Evolutionary conservation across 257 asterid genomes (phyloP).

Genomic region (Fraxinus pennsylvanica): DNA sequence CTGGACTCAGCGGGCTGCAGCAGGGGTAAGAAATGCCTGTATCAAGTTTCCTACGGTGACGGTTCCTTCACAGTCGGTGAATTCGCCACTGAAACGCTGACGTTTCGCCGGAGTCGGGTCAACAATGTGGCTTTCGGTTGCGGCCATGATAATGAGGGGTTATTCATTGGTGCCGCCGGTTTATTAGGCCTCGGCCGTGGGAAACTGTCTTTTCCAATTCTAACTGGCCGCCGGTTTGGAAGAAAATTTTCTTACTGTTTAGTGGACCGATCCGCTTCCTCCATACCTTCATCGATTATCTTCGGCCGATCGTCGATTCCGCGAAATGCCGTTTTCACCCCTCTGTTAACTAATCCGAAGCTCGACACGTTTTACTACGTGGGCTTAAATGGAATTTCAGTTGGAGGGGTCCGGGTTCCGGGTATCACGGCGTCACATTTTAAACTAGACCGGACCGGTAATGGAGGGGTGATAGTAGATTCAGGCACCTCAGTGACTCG

Average conservation of each 20-base stretch:
- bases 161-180: constrained; percentile 87
- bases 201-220: constrained; percentile 67
- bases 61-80: constrained; percentile 83
- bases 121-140: constrained; percentile 70
- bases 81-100: constrained; percentile 79
- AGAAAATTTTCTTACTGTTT: constrained; percentile 73
- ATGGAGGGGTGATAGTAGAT: constrained; percentile 81
- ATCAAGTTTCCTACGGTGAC: constrained; percentile 87
- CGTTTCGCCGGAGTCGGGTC: constrained; percentile 52
- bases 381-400: constrained; percentile 66
- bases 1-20: constrained; percentile 70
- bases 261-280: constrained; percentile 65
- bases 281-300: constrained; percentile 59
- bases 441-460: constrained; percentile 56
- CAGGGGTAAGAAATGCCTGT: constrained; percentile 55
- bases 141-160: constrained; percentile 85
- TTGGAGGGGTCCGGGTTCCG: constrained; percentile 65
- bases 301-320: constrained; percentile 74
- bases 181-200: constrained; percentile 84
- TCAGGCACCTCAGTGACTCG: constrained; percentile 90
- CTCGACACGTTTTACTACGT: constrained; percentile 80
- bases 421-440: constrained; percentile 53
- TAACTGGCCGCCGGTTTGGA: constrained; percentile 63
- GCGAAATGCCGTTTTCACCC: constrained; percentile 62
- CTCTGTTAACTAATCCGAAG: constrained; percentile 60